A percentile compares a stretch with the other conserved stretches of the same genome.
Conservation (phyloP, 139 green algal species). For the Micractinium sp. region DNA sequence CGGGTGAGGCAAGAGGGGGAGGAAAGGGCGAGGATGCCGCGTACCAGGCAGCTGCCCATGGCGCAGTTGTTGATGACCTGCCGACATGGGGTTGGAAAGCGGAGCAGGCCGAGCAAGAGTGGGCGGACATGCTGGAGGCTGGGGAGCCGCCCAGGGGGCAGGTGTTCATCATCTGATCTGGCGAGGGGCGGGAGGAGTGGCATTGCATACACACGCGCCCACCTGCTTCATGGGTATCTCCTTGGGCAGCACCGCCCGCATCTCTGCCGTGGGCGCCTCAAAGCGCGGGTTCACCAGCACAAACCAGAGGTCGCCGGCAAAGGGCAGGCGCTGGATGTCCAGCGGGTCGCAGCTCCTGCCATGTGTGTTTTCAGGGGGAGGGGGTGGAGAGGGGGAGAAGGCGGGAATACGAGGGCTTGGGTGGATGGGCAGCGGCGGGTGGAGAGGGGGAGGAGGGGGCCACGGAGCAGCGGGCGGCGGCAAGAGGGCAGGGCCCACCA, state of each 20-base stretch:
- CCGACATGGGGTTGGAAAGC: not conserved
- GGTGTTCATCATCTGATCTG: constrained; percentile 91
- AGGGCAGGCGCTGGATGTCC: constrained; percentile 68
- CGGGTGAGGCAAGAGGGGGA: not conserved
- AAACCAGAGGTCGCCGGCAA: constrained; percentile 79
- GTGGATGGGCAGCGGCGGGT: not conserved
- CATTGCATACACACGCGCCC: too few relatives aligned
- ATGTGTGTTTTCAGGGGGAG: too few relatives aligned
- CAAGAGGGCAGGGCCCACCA: too few relatives aligned
- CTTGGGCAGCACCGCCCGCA: constrained; percentile 92
- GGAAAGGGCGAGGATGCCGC: constrained; percentile 72
- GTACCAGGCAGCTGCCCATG: constrained; percentile 85
- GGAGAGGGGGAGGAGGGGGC: too few relatives aligned
- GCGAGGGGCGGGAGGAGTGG: too few relatives aligned
- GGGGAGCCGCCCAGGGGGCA: constrained; percentile 83
- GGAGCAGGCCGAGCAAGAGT: too few relatives aligned
- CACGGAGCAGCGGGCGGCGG: not conserved
- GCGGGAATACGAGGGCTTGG: not conserved
- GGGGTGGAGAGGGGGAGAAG: constrained; percentile 11
- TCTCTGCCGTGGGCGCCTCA: constrained; percentile 93
- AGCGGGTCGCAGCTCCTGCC: constrained; percentile 71
- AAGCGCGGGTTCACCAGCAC: constrained; percentile 95
- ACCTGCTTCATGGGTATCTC: constrained; percentile 82
- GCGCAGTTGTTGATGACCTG: constrained; percentile 88
- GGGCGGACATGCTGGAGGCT: constrained; percentile 79